Evolutionary conservation across 2,329 filamentous ascomycete species (phyloP).

Genomic region (Fusarium longipes): DNA sequence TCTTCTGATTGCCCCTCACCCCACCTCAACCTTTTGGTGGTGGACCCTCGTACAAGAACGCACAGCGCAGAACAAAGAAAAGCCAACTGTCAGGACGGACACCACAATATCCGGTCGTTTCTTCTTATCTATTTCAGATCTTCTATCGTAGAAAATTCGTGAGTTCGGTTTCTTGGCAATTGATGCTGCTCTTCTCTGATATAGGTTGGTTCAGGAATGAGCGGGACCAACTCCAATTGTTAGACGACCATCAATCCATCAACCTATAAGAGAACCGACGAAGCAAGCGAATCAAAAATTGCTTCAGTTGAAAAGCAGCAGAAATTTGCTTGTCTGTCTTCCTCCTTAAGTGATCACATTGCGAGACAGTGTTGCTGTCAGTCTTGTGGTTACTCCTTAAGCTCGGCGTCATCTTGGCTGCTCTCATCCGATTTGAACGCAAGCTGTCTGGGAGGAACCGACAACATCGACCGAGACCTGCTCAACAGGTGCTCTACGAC

Average conservation of each 20-base stretch:
- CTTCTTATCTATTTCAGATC: conserved; percentile 5
- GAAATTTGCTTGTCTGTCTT: neutral
- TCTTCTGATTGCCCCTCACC: conserved; percentile 33
- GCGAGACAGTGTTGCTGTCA: conserved; percentile 3
- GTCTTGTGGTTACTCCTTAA: conserved; percentile 11
- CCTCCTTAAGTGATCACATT: neutral
- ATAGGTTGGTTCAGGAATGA: conserved; percentile 2
- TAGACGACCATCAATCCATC: neutral
- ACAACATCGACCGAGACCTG: neutral
- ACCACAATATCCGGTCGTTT: neutral
- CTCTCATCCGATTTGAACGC: conserved; percentile 24
- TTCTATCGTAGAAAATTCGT: neutral
- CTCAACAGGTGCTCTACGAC: neutral
- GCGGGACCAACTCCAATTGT: conserved; percentile 8
- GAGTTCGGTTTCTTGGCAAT: neutral
- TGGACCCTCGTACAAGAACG: conserved; percentile 35
- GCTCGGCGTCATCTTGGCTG: conserved; percentile 26
- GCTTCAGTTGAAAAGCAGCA: conserved; percentile 7
- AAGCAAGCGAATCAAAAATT: conserved; percentile 1
- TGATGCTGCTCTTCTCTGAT: neutral
- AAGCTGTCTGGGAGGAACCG: conserved; percentile 1
- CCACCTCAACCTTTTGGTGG: conserved; percentile 32
- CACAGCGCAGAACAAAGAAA: conserved; percentile 38
- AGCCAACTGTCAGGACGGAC: conserved; percentile 21
- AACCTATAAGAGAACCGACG: conserved; percentile 1